Evolutionary conservation across 2,329 filamentous ascomycete genomes (phyloP).

Genomic region (Sporothrix schenckii): DNA sequence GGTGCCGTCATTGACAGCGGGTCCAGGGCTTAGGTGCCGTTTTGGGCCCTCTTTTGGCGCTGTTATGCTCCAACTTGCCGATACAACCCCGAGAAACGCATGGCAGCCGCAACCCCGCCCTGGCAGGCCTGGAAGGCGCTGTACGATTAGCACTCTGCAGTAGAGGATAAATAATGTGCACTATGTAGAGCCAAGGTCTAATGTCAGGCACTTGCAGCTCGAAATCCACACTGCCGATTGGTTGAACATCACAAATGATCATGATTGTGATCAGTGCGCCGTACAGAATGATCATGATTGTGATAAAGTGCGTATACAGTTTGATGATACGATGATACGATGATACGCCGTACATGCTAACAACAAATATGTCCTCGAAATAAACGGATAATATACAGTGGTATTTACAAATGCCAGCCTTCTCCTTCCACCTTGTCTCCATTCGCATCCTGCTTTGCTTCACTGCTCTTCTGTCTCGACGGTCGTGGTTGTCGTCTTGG

Average conservation of each 20-base stretch:
- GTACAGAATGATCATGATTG: not conserved
- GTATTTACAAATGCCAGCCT: not conserved
- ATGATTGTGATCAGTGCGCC: no score
- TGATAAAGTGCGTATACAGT: not conserved
- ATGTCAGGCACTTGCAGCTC: not conserved
- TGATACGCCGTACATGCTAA: constrained; percentile 11
- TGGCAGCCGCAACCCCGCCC: constrained; percentile 27
- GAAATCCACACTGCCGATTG: constrained; percentile 2
- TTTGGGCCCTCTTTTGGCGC: not conserved
- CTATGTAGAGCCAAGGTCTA: not conserved
- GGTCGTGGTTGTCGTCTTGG: constrained; percentile 32
- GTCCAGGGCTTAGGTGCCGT: constrained; percentile 6
- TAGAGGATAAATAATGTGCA: not conserved
- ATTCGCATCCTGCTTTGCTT: not conserved
- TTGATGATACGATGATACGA: no score
- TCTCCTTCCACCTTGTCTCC: no score
- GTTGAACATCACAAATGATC: not conserved
- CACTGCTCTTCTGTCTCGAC: not conserved
- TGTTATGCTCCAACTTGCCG: constrained; percentile 24
- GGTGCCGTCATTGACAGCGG: not conserved
- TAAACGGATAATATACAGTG: not conserved
- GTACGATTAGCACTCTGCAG: not conserved
- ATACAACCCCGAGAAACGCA: constrained; percentile 30
- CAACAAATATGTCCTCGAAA: not conserved
- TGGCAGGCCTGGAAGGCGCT: not conserved